phyloP scores from a whole-genome alignment of 2,329 filamentous ascomycete genomes.

The Bipolaris gigantea region DNA sequence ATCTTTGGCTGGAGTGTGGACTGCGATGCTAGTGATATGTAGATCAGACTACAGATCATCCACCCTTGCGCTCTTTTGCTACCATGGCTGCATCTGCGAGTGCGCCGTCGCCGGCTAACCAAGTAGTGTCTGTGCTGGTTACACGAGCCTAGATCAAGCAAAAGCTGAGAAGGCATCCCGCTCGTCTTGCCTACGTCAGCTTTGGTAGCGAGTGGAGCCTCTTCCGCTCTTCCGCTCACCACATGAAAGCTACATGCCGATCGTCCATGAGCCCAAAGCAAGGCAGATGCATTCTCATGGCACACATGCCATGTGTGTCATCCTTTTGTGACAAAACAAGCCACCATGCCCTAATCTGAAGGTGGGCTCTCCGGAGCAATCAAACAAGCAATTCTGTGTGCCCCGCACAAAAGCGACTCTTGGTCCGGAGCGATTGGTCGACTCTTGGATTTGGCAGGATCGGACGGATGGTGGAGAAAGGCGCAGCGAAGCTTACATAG shows the following conservation, averaged over 20 bases:
- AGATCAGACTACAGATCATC: neutral
- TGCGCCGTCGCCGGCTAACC: neutral
- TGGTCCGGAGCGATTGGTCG: conserved; percentile 5
- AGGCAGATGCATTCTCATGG: neutral
- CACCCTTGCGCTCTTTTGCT: neutral
- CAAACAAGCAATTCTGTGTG: neutral
- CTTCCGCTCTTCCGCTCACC: conserved; percentile 26
- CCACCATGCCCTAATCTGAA: neutral
- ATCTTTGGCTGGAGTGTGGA: neutral
- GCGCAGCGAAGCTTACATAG: conserved; percentile 26
- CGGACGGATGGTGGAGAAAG: conserved; percentile 25
- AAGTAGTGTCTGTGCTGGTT: neutral
- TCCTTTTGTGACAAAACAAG: neutral
- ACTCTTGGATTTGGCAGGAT: conserved; percentile 14
- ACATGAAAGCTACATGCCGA: conserved; percentile 8
- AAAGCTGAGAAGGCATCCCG: neutral
- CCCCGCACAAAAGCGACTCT: conserved; percentile 2
- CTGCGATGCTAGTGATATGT: neutral
- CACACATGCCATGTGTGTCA: neutral
- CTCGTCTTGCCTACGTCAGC: conserved; percentile 25
- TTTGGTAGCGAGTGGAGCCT: conserved; percentile 22
- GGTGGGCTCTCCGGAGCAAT: neutral
- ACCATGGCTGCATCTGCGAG: neutral
- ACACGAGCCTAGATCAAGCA: neutral
- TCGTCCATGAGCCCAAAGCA: neutral